Evolutionary conservation across 2,329 filamentous ascomycete genomes (phyloP), one percentile per base, ranked within the genome.

Genomic region (Didymella exigua): DNA sequence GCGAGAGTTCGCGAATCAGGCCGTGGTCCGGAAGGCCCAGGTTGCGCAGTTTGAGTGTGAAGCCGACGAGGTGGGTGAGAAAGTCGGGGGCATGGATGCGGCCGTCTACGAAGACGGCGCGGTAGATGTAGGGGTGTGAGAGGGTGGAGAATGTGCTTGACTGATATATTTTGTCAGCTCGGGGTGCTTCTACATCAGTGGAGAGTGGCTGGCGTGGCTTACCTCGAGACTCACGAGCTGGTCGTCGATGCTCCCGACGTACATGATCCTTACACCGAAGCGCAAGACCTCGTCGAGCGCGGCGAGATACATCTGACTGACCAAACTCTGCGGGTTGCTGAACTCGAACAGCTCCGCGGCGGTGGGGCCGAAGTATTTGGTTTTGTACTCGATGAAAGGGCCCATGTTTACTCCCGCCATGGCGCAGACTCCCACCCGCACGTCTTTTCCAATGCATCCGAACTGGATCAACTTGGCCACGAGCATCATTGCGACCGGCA

Each of bases 301-400:
- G 24, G 86, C 81, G 65, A 91, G 86, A 63, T 97, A 96, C 62
- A 90, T 86, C 67, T 89, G 88, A 0, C 91, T 93, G 11, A 97
- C 90, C 48, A 86, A 83, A 70, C 91, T 96, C 51, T 89, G 84
- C 0, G 90, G 86, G 59, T 93, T 86, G 14, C 88, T 89, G 77
- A 99, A 98, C 48, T 98, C 92, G 80, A 96, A 99, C 0, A 99
- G 82, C 74, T 99, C 95, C 3, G 89, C 89, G n/a, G 93, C 93
- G 0, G 91, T 91, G 6, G 91, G 92, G 74, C 92, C 95, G 40
- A 98, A 85, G 67, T 96, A 89, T 54, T 91, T 87, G 42, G 90
- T 93, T 68, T 92, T 93, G 77, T 96, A 96, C 69, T 96, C 92
- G 0, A 90, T 84, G 66, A 98, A 99, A 0, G 95, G 95, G 0